phyloP scores from a whole-genome alignment of 2,329 filamentous ascomycete genomes.

The Colletotrichum sp. region DNA sequence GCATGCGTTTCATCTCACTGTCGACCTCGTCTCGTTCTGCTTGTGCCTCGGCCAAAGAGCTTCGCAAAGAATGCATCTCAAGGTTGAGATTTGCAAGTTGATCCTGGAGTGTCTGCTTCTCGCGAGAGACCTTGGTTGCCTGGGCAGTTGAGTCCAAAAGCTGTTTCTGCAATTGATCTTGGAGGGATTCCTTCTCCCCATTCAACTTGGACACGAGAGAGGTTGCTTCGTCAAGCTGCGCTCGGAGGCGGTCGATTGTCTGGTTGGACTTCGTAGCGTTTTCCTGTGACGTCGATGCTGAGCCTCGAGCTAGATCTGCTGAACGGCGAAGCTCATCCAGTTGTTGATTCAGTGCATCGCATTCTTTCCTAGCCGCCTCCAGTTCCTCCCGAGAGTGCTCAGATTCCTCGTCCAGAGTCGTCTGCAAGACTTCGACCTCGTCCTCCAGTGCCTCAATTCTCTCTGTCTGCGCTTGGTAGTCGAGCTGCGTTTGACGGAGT shows the following conservation, averaged over 20 bases:
- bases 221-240: constrained; percentile 18
- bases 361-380: constrained; percentile 48
- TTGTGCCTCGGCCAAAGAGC: constrained; percentile 61
- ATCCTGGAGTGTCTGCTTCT: constrained; percentile 69
- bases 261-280: constrained; percentile 29
- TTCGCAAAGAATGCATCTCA: constrained; percentile 64
- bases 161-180: constrained; percentile 58
- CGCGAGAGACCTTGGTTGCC: constrained; percentile 59
- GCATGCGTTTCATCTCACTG: constrained; percentile 60
- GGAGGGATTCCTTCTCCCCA: constrained; percentile 42
- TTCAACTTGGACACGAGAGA: constrained; percentile 18
- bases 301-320: constrained; percentile 16
- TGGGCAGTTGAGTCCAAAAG: constrained; percentile 64
- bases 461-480: constrained; percentile 66
- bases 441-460: constrained; percentile 74
- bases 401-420: constrained; percentile 67
- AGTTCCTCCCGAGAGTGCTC: constrained; percentile 60
- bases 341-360: constrained; percentile 48
- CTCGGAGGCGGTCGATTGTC: constrained; percentile 35
- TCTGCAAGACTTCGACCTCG: constrained; percentile 76
- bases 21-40: constrained; percentile 73
- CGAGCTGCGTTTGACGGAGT: constrained; percentile 69
- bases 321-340: constrained; percentile 37
- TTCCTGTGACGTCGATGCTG: constrained; percentile 15
- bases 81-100: constrained; percentile 63